phyloP scores from a whole-genome alignment of 768 basidiomycete genomes.

The Agaricus bisporus region DNA sequence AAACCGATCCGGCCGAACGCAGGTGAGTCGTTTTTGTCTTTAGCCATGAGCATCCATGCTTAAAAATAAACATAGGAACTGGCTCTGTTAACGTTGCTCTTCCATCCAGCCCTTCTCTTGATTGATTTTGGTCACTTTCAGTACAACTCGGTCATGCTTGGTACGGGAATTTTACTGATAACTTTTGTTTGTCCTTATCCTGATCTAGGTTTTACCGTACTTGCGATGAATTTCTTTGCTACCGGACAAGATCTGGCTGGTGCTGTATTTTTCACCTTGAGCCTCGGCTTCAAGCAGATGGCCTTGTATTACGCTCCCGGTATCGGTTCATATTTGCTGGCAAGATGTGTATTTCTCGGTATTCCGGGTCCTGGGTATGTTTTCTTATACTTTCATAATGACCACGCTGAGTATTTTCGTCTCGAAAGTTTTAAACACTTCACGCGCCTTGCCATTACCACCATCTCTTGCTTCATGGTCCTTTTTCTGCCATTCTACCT shows the following conservation, averaged over 20 bases:
- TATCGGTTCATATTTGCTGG: slow-evolving; percentile 84
- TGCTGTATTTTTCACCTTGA: slow-evolving; percentile 75
- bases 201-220: slow-evolving; percentile 57
- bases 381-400: background rate
- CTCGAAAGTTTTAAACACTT: slow-evolving; percentile 44
- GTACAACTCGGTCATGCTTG: slow-evolving; percentile 93
- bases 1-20: slow-evolving; percentile 67
- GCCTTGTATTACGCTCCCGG: slow-evolving; percentile 90
- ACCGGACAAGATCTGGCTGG: slow-evolving; percentile 66
- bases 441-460: slow-evolving; percentile 57
- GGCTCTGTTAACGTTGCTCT: slow-evolving; percentile 63
- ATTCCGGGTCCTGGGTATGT: slow-evolving; percentile 53
- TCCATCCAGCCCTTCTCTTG: slow-evolving; percentile 79
- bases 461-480: slow-evolving; percentile 53
- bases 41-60: background rate
- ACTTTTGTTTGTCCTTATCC: background rate
- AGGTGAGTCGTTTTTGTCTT: slow-evolving; percentile 40
- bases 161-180: slow-evolving; percentile 27
- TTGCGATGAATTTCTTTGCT: slow-evolving; percentile 67
- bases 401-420: background rate
- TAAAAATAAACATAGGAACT: slow-evolving; percentile 38
- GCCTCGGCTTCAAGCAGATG: slow-evolving; percentile 95
- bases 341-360: slow-evolving; percentile 86
- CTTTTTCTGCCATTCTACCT: slow-evolving; percentile 75
- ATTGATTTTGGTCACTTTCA: slow-evolving; percentile 95